phyloP scores from a whole-genome alignment of 805 yeast genomes.

The Candida orba region DNA sequence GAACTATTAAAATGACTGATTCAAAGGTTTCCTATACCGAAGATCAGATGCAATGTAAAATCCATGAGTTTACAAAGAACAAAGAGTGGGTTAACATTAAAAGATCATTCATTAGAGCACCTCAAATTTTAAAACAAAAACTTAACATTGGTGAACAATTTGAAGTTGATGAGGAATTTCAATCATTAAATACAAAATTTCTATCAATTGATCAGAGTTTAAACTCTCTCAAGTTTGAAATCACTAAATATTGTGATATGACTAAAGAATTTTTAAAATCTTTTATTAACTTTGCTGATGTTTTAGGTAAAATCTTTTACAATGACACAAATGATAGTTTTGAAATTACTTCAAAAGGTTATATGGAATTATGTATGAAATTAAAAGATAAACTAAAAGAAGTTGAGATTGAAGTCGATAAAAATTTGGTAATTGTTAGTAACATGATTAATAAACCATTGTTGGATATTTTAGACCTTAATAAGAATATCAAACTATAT shows the following conservation, averaged over 20 bases:
- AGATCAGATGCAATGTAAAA: conserved; percentile 13
- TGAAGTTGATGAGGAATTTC: conserved; percentile 39
- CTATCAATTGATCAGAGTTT: background rate
- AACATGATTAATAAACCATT: conserved; percentile 21
- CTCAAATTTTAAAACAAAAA: conserved; percentile 84
- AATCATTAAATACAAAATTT: conserved; percentile 3
- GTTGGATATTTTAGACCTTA: conserved; percentile 7
- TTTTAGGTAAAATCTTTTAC: conserved; percentile 8
- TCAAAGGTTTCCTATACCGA: too few species aligned
- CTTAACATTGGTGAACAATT: conserved; percentile 62
- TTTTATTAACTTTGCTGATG: conserved; percentile 2
- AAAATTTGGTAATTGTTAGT: conserved; percentile 22
- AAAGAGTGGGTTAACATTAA: conserved; percentile 36
- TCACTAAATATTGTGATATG: conserved; percentile 4
- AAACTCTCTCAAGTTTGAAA: conserved; percentile 11
- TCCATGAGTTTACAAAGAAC: conserved; percentile 20
- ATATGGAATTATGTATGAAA: conserved; percentile 3
- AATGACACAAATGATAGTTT: conserved; percentile 3
- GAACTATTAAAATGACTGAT: too few species aligned
- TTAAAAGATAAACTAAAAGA: conserved; percentile 9
- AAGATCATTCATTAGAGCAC: conserved; percentile 77
- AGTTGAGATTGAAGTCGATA: background rate
- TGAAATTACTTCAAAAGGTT: conserved; percentile 4
- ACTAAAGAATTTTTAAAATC: conserved; percentile 6
- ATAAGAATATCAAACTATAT: conserved; percentile 24